Percentiles rank a stretch among this genome's conserved stretches.
These are phyloP conservation scores for Suillus decipiens DNA, from an alignment of 768 basidiomycete genomes.

Conservation along the genomic window DNA sequence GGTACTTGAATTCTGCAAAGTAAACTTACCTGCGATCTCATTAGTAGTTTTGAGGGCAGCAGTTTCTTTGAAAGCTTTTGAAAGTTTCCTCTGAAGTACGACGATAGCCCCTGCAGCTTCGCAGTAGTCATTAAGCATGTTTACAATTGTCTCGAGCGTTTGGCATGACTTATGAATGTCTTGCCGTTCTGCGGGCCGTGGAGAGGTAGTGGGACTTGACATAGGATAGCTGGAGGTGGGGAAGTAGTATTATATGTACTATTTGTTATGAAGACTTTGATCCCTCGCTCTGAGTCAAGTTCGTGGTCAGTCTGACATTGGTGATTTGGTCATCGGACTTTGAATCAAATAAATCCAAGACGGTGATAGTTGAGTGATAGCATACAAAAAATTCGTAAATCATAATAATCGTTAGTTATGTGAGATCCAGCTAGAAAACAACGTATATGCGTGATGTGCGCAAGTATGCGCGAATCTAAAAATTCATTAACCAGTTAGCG, in stretches of 20 bases:
- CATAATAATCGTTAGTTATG: not conserved
- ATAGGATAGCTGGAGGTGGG: conserved; percentile 6
- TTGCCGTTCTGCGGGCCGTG: conserved; percentile 54
- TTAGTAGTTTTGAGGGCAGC: conserved; percentile 59
- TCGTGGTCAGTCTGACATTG: not conserved
- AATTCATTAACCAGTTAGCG: not conserved
- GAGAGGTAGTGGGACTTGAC: conserved; percentile 15
- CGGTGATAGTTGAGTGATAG: no score
- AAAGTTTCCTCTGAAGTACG: conserved; percentile 71
- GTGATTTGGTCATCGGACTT: conserved; percentile 1
- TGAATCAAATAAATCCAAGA: not conserved
- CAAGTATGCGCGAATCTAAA: not conserved
- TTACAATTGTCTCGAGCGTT: conserved; percentile 67
- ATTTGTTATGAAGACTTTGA: not conserved
- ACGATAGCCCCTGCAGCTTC: conserved; percentile 66
- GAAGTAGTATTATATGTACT: not conserved
- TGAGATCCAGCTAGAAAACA: not conserved
- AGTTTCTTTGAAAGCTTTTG: conserved; percentile 68
- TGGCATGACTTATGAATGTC: conserved; percentile 85
- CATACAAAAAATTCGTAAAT: not conserved
- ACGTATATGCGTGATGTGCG: not conserved
- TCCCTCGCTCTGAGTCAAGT: not conserved
- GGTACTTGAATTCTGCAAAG: not conserved
- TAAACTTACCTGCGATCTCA: conserved; percentile 59
- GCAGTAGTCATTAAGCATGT: conserved; percentile 71